Evolutionary conservation across 1,284 basidiomycete genomes (phyloP).

Genomic region (Abortiporus biennis): DNA sequence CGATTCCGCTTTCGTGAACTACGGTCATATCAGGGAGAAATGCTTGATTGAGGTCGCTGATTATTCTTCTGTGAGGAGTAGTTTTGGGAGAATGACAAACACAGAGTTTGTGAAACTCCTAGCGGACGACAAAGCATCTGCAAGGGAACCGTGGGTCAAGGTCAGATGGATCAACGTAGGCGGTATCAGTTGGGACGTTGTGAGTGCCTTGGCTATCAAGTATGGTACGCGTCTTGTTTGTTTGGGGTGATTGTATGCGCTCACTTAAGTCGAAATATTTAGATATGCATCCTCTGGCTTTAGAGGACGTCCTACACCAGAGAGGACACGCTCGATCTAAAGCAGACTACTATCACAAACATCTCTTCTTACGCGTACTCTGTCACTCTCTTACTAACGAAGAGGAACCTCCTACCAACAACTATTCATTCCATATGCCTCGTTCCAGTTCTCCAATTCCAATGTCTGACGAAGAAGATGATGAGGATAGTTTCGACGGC

Average conservation of each 20-base stretch:
- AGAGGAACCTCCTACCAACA: conserved; percentile 15
- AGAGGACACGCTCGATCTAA: conserved; percentile 55
- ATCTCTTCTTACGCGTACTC: conserved; percentile 62
- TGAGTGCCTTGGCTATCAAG: conserved; percentile 56
- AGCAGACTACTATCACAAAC: conserved; percentile 60
- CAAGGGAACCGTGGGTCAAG: conserved; percentile 47
- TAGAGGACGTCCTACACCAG: conserved; percentile 62
- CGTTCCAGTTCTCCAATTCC: conserved; percentile 37
- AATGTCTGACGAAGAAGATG: conserved; percentile 20
- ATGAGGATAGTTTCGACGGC: conserved; percentile 16
- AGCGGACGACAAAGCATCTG: conserved; percentile 30
- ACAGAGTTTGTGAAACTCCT: conserved; percentile 47
- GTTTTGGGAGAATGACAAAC: conserved; percentile 48
- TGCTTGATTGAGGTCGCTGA: conserved; percentile 59
- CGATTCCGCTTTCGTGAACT: conserved; percentile 40
- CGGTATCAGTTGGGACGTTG: conserved; percentile 67
- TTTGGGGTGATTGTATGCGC: neutral
- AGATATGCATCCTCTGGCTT: conserved; percentile 64
- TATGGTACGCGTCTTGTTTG: conserved; percentile 43
- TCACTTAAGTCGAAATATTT: neutral
- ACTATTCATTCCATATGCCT: conserved; percentile 26
- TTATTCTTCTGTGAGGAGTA: conserved; percentile 49
- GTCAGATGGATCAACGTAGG: conserved; percentile 70
- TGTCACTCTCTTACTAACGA: conserved; percentile 45
- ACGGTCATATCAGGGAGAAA: conserved; percentile 46